phyloP scores from a whole-genome alignment of 192 early-diverging fungal species.

The Coemansia sp. region DNA sequence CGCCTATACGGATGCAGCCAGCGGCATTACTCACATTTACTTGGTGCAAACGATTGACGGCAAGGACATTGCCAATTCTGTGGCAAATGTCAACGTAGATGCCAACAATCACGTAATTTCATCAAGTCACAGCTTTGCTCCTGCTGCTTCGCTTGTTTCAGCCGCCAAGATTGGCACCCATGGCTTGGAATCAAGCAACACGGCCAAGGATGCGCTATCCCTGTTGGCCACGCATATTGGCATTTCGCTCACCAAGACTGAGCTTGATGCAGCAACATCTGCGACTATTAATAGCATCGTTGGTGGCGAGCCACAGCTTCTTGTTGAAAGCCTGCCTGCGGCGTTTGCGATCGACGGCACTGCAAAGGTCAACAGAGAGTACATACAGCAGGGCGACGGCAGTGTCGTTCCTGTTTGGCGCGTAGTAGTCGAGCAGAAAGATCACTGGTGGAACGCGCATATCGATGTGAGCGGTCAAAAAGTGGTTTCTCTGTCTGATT shows the following conservation, averaged over 20 bases:
- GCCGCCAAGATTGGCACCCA: neutral
- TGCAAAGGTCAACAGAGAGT: constrained; percentile 60
- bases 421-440: constrained; percentile 74
- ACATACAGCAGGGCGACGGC: constrained; percentile 64
- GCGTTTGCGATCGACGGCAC: constrained; percentile 9
- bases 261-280: neutral
- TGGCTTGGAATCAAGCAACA: constrained; percentile 1
- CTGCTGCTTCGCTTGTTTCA: neutral
- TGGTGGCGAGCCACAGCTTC: neutral
- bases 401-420: constrained; percentile 76
- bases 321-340: constrained; percentile 48
- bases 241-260: neutral
- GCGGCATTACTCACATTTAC: constrained; percentile 86
- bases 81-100: constrained; percentile 83
- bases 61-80: constrained; percentile 75
- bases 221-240: constrained; percentile 17
- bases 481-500: constrained; percentile 75
- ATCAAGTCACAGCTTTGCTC: constrained; percentile 68
- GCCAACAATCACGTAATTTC: constrained; percentile 63
- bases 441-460: constrained; percentile 82
- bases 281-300: neutral
- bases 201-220: constrained; percentile 11
- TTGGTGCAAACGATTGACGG: constrained; percentile 72
- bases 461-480: constrained; percentile 62
- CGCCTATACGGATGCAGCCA: constrained; percentile 66